phyloP scores from a whole-genome alignment of 495 filamentous ascomycete species.

The Hapsidospora chrysogenum region DNA sequence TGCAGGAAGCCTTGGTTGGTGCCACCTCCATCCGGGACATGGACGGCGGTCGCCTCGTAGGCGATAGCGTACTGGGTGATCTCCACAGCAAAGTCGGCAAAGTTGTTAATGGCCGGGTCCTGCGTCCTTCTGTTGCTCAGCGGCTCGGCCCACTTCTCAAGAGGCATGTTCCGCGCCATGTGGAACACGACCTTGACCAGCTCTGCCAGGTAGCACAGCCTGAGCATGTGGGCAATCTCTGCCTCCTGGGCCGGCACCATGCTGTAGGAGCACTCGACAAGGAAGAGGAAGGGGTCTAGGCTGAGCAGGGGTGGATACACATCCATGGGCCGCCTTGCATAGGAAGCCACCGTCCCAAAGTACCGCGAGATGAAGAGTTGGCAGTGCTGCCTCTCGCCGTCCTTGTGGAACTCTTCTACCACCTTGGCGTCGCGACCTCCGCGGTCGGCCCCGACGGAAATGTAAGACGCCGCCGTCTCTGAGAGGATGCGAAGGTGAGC shows the following conservation, averaged over 20 bases:
- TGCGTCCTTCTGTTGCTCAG: constrained; percentile 14
- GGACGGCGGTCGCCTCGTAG: constrained; percentile 4
- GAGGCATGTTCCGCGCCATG: constrained; percentile 27
- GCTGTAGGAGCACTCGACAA: constrained; percentile 61
- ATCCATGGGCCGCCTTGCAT: constrained; percentile 16
- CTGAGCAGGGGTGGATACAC: constrained; percentile 50
- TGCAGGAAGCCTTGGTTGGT: constrained; percentile 25
- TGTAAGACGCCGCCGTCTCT: constrained; percentile 75
- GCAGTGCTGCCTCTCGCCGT: constrained; percentile 55
- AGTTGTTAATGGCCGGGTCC: constrained; percentile 21
- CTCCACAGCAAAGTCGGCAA: constrained; percentile 23
- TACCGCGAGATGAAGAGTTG: constrained; percentile 55
- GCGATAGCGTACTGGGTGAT: constrained; percentile 16
- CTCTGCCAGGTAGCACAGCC: constrained; percentile 83
- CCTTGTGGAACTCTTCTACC: constrained; percentile 48
- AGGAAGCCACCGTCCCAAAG: constrained; percentile 15
- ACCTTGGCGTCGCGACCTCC: constrained; percentile 37
- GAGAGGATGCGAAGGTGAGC: constrained; percentile 82
- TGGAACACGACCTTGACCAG: constrained; percentile 58
- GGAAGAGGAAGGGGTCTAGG: constrained; percentile 72
- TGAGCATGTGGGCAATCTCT: constrained; percentile 67
- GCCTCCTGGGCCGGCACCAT: constrained; percentile 29
- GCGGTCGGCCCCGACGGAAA: constrained; percentile 55
- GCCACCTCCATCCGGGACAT: constrained; percentile 2
- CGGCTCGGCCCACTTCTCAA: constrained; percentile 18